Evolutionary conservation across 805 yeast genomes (phyloP), one percentile per base, ranked within the genome.

Genomic region (Lachancea nothofagi): DNA sequence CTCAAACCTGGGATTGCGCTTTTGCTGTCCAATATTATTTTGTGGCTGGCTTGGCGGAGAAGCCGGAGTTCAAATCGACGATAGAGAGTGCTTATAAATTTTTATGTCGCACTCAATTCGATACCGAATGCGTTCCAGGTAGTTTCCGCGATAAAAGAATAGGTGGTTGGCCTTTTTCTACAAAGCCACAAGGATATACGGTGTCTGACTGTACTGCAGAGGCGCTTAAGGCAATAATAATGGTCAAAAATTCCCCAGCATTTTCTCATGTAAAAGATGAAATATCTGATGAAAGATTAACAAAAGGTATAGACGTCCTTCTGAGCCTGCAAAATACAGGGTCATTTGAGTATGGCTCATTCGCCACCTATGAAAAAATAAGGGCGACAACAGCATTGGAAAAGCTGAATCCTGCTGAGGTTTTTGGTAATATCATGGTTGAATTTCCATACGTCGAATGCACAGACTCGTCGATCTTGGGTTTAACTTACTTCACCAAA

Each of bases 381-480:
- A 80, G 88, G 49, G 88, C 95, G 0, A 77, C 95, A 0, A 77
- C 87, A 10, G 44, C 77, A 27, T 55, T 93, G 43, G 99, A 93
- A 57, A 53, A 63, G 38, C 65, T 93, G 42, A 90, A 90, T 50
- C 97, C 98, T 0, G 99, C 98, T 1, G 98, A 93, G 59, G 98
- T 93, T 0, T 93, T 93, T 64, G 96, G 95, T 42, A 89, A 93
- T 51, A 93, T 93, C 43, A 93, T 93, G 99, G 95, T 93, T 19
- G 99, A 93, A 62, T 93, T 86, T 59, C 97, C 98, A 0, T 93
- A 93, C 56, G 97, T 94, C 15, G 99, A 93, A 62, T 93, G 99
- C 61, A 88, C 97, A 0, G 98, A 94, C 62, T 89, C 97, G 0
- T 79, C 90, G 1, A 95, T 93, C 5, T 65, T 93, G 25, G 98